Evolutionary conservation across 148 eudicot species (phyloP).

Genomic region (Fallopia convolvulus): DNA sequence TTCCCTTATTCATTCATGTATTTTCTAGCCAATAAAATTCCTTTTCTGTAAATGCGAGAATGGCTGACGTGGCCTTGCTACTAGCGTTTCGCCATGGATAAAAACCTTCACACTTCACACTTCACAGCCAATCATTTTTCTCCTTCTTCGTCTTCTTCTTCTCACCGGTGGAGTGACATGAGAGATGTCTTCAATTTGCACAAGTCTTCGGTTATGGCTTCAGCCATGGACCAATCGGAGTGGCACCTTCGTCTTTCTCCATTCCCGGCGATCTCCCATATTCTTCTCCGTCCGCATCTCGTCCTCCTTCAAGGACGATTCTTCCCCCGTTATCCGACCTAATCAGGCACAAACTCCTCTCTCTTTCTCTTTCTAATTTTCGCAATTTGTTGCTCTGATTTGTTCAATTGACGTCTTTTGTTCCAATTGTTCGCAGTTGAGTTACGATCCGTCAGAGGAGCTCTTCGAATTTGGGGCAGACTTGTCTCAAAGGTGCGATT

Average conservation of each 20-base stretch:
- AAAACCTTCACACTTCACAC: neutral
- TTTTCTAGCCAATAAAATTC: too few species aligned
- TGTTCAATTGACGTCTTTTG: neutral
- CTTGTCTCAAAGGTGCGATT: constrained; percentile 11
- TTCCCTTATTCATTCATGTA: too few species aligned
- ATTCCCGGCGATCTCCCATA: constrained; percentile 4
- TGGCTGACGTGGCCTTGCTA: neutral
- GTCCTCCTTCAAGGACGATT: constrained; percentile 11
- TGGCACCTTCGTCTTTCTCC: constrained; percentile 9
- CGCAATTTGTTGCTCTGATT: neutral
- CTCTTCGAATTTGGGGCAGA: constrained; percentile 7
- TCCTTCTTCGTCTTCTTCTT: neutral
- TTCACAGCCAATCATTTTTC: neutral
- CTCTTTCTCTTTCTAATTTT: neutral
- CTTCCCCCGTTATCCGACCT: neutral
- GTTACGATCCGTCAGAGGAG: constrained; percentile 12
- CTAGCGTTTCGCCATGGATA: neutral
- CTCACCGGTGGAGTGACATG: neutral
- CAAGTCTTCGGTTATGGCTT: neutral
- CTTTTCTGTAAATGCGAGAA: neutral
- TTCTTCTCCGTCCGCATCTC: constrained; percentile 10
- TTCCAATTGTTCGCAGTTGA: neutral
- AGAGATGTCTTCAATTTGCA: constrained; percentile 10
- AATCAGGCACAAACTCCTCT: constrained; percentile 4
- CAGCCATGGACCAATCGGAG: constrained; percentile 4